Base-by-base conservation (phyloP, 2,329 filamentous ascomycete species). In the Aciculosporium take region DNA sequence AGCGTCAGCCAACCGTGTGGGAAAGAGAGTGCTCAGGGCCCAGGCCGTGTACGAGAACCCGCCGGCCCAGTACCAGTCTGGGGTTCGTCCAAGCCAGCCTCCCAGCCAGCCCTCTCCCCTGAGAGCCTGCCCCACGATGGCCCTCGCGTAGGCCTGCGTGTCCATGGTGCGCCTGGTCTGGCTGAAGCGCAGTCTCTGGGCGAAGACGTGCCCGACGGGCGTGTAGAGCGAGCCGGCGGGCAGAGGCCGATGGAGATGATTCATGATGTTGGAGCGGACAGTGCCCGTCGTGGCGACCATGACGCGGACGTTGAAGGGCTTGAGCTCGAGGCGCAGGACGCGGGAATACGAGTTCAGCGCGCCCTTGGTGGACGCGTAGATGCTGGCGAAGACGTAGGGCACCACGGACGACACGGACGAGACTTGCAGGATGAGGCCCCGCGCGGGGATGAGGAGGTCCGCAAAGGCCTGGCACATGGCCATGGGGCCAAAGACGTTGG, bases 401-500 rank as follows among this genome's bases (percentile, higher is more conserved):
- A 66, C 60, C 18, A 71, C 49, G 23, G 70, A 62, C 2, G 69
- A 66, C 7, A 68, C 59, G 20, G 69, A 74, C 5, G 70, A 70
- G 43, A 74, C 66, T 55, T 74, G 74, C 57, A 75, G 54, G 51
- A 76, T 65, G 8, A 74, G 60, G 0, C 72, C 71, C 20, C 60
- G 61, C 0, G 69, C 60, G 13, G 63, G 54, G 38, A 74, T 69
- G 20, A 76, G 64, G 33, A 68, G 62, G 41, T 62, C 59, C 9
- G 63, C 55, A 49, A 75, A 75, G 24, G 64, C 60, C 49, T 71
- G 62, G 40, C 65, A 66, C 62, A 71, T 72, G 52, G 68, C 63
- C 69, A 76, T 74, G 48, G 70, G 64, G 32, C 68, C 68, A 45
- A 76, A 73, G 31, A 76, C 69, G 48, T 76, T 76, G 47, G 69